Base-by-base conservation (phyloP, 2,329 filamentous ascomycete species). In the Aspergillus nomiae region DNA sequence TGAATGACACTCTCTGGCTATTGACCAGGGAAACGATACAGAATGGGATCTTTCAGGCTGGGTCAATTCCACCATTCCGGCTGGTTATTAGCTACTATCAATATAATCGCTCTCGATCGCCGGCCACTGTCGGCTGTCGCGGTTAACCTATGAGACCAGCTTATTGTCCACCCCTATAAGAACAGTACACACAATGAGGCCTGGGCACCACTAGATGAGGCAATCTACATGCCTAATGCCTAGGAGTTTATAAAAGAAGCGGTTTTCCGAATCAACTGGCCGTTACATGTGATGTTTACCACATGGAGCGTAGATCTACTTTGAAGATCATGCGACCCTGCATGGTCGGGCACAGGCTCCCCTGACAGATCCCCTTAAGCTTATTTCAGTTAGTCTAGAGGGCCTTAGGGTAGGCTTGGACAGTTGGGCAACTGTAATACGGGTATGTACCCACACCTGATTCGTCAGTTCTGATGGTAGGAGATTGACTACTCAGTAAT, bases 1-100 rank as follows among this genome's bases (percentile, higher is more conserved):
- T 70, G 68, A 68, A 69, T 69, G 70, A 67, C 60, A 65, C 65
- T 64, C 59, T 59, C 63, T 58, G 64, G 63, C 60, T 56, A 60
- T 64, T 58, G 50, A 63, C 64, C 55, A 61, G 64, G 61, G 60
- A 65, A 60, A 63, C 56, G 64, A 63, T 65, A 66, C 58, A 69
- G 69, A 67, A 66, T 69, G 69, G 65, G 67, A 57, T 64, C 57
- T 69, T 65, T 62, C 63, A 65, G 60, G 58, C 61, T 66, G 65
- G 60, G 60, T 69, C 59, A 59, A 60, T 59, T 61, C 48, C 48
- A 56, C 63, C 66, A 63, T 65, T 58, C 62, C 57, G 61, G 63
- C 62, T 56, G 61, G 63, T 65, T 65, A 66, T 61, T 67, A 62
- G 58, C 60, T 57, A 63, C 58, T 65, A 70, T 65, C 68, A 71